These are phyloP conservation scores for Drechslerella coelobrocha DNA, from an alignment of 2,329 filamentous ascomycete genomes.

Conservation along the genomic window DNA sequence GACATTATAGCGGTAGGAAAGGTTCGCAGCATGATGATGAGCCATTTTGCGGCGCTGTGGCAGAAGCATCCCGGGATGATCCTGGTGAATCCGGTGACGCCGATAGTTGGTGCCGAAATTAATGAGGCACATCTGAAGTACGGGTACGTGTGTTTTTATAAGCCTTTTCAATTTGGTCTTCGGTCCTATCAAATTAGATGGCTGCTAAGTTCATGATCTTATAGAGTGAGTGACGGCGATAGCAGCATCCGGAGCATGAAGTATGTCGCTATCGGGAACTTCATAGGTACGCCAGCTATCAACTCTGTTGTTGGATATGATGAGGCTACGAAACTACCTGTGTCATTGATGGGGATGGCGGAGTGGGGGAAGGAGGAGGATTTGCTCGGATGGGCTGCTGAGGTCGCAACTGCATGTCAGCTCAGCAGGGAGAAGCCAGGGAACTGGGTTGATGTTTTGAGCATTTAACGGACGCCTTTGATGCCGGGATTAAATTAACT, in stretches of 20 bases:
- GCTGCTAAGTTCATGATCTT: not conserved
- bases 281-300: conserved; percentile 77
- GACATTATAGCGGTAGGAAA: conserved; percentile 78
- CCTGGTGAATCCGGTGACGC: conserved; percentile 78
- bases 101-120: conserved; percentile 56
- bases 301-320: conserved; percentile 77
- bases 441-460: conserved; percentile 50
- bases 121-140: conserved; percentile 35
- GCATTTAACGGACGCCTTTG: conserved; percentile 12
- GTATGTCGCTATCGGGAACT: conserved; percentile 85
- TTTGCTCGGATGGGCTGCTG: conserved; percentile 67
- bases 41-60: conserved; percentile 76
- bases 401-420: conserved; percentile 60
- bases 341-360: conserved; percentile 69
- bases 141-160: conserved; percentile 21
- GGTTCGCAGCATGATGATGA: conserved; percentile 78
- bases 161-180: not conserved
- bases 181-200: not conserved
- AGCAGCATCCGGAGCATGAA: conserved; percentile 78
- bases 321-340: conserved; percentile 67
- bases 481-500: not conserved
- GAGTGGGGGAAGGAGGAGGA: conserved; percentile 73
- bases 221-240: conserved; percentile 75
- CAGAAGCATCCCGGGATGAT: conserved; percentile 74
- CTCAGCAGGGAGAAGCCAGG: conserved; percentile 29